These are phyloP conservation scores for Phytophthora pseudosyringae DNA, from an alignment of 352 stramenopile species.

Conservation along the genomic window DNA sequence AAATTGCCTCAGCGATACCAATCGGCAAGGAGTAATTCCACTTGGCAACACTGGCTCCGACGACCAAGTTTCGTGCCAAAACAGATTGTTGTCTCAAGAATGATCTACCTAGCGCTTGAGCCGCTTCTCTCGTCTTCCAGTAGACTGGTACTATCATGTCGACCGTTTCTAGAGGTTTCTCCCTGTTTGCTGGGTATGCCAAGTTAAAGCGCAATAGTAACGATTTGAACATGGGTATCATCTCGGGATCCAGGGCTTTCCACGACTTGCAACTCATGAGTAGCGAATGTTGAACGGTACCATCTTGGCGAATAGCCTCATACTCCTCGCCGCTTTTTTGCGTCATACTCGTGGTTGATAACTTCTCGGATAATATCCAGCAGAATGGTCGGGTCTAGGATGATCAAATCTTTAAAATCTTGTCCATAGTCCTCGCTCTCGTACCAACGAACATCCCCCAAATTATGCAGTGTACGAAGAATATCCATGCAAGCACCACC, in stretches of 20 bases:
- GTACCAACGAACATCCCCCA: slow-evolving; percentile 33
- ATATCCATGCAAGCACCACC: slow-evolving; percentile 4
- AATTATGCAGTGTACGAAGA: slow-evolving; percentile 11
- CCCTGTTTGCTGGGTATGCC: slow-evolving; percentile 9
- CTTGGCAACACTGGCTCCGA: neutral
- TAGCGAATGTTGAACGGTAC: slow-evolving; percentile 13
- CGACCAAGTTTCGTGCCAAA: neutral
- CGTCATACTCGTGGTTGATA: slow-evolving; percentile 22
- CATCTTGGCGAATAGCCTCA: slow-evolving; percentile 5
- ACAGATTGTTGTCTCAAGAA: slow-evolving; percentile 7
- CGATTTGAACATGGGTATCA: slow-evolving; percentile 20
- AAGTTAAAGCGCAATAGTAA: slow-evolving; percentile 22
- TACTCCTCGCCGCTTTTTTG: neutral
- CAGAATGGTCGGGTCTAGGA: slow-evolving; percentile 22
- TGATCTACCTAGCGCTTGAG: neutral
- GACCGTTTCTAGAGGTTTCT: too few species aligned
- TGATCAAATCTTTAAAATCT: neutral
- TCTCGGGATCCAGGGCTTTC: neutral
- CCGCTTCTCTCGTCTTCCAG: slow-evolving; percentile 11
- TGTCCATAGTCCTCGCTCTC: slow-evolving; percentile 4
- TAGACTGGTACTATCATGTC: slow-evolving; percentile 24
- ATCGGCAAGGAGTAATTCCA: slow-evolving; percentile 26
- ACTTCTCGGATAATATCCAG: slow-evolving; percentile 27
- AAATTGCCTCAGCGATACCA: slow-evolving; percentile 15
- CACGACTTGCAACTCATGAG: slow-evolving; percentile 10